phyloP scores from a whole-genome alignment of 164 flowering plant genomes.

The Chloranthus sessilifolius region DNA sequence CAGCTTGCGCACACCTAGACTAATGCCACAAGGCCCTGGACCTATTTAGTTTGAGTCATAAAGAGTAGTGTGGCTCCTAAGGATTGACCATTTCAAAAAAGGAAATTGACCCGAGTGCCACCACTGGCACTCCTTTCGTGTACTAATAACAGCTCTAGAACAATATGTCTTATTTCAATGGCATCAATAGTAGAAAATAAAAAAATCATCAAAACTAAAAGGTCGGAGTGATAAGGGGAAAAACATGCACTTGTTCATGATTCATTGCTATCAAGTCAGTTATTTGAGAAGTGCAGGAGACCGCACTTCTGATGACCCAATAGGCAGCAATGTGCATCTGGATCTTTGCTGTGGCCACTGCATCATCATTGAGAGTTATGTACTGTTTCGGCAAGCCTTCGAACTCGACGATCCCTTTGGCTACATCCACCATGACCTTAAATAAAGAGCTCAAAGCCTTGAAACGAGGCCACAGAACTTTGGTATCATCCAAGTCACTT shows the following conservation, averaged over 20 bases:
- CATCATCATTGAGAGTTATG: conserved; percentile 27
- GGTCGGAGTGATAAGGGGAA: conserved; percentile 26
- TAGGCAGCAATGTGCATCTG: conserved; percentile 50
- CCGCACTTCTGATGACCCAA: conserved; percentile 61
- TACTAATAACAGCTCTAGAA: no score
- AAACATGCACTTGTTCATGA: conserved; percentile 79
- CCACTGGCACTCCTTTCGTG: no score
- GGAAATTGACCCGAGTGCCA: no score
- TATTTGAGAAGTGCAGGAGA: conserved; percentile 43
- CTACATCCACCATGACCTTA: conserved; percentile 36
- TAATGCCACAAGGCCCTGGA: no score
- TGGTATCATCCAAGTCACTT: conserved; percentile 19
- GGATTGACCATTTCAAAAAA: no score
- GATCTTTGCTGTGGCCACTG: conserved; percentile 20
- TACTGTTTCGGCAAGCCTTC: conserved; percentile 36
- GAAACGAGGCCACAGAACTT: conserved; percentile 28
- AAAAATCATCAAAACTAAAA: conserved; percentile 1
- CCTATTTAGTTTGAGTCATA: no score
- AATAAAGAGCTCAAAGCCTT: conserved; percentile 45
- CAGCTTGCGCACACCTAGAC: no score
- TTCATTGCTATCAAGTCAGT: conserved; percentile 35
- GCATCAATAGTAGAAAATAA: no score
- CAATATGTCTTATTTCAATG: no score
- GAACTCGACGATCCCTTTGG: conserved; percentile 39
- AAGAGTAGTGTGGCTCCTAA: no score